A percentile compares a stretch with the other conserved stretches of the same genome.
Conservation (phyloP, 345 rosid species). For the Stellera chamaejasme region DNA sequence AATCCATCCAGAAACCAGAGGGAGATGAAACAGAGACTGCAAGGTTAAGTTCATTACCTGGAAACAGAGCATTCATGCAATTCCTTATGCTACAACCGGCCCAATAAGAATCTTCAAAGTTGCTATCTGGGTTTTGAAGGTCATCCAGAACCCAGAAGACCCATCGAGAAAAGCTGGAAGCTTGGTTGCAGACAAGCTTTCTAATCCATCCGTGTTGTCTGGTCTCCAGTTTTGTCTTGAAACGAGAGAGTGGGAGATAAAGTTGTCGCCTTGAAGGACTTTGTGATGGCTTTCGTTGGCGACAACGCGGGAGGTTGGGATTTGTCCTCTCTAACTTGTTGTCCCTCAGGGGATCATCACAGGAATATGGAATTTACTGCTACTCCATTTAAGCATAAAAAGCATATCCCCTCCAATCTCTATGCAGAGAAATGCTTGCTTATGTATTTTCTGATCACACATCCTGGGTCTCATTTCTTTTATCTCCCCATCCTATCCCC, state of each 20-base stretch:
- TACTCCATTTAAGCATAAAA: slow-evolving; percentile 18
- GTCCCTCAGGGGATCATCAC: slow-evolving; percentile 36
- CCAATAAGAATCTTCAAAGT: slow-evolving; percentile 10
- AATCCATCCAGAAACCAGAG: background rate
- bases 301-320: slow-evolving; percentile 37
- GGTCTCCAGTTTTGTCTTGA: slow-evolving; percentile 30
- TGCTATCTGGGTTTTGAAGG: slow-evolving; percentile 23
- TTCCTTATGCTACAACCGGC: slow-evolving; percentile 13
- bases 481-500: no score
- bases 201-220: slow-evolving; percentile 13
- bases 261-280: slow-evolving; percentile 24
- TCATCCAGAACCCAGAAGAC: slow-evolving; percentile 16
- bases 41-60: slow-evolving; percentile 25
- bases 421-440: background rate
- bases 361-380: slow-evolving; percentile 66
- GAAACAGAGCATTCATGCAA: slow-evolving; percentile 5
- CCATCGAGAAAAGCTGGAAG: slow-evolving; percentile 15
- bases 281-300: slow-evolving; percentile 37
- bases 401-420: slow-evolving; percentile 13
- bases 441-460: background rate
- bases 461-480: no score
- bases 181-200: slow-evolving; percentile 8
- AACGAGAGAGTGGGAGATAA: slow-evolving; percentile 22
- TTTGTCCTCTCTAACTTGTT: slow-evolving; percentile 53
- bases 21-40: slow-evolving; percentile 6